Evolutionary conservation across 139 green algal species (phyloP), one percentile per base, ranked within the genome.

Genomic region (Gonium pectorale): DNA sequence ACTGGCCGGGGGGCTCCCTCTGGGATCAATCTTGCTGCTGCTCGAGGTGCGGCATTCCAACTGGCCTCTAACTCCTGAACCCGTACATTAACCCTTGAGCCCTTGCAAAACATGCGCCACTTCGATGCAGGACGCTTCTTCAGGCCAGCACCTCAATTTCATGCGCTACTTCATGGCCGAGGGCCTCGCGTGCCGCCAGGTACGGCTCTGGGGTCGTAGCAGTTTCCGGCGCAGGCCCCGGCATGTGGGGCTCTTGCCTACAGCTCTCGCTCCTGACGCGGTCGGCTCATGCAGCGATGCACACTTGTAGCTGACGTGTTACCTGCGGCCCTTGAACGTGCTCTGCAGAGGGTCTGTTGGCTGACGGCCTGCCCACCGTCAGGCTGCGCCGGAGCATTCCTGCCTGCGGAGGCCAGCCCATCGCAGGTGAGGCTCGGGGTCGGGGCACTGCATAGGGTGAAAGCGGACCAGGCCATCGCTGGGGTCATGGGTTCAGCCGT

Each of bases 101-200:
- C n/a, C n/a, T n/a, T n/a, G n/a, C n/a, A n/a, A n/a, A n/a, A n/a
- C n/a, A n/a, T n/a, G n/a, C n/a, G n/a, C n/a, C n/a, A n/a, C n/a
- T n/a, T n/a, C n/a, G n/a, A n/a, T 17, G 8, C 83, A 91, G 83
- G 94, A 97, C 54, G 72, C 85, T 5, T 87, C 79, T 46, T 92
- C 92, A 0, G 49, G 79, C 5, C 93, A 96, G 66, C 87, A 93
- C 70, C 41, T 87, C 43, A 94, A 93, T 33, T 54, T 98, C 35
- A 81, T 97, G 38, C 89, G 89, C n/a, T 96, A 94, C 79, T 98
- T 98, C 80, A 68, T 95, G 35, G 92, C 91, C 8, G 95, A 98
- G 81, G 95, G 93, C 0, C 67, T 91, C 0, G 89, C 88, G 2
- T 93, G 90, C 49, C 89, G 91, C 8, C 95, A 98, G 86, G 91